Evolutionary conservation across 2,329 filamentous ascomycete genomes (phyloP).

Genomic region (Lecanicillium sp.): DNA sequence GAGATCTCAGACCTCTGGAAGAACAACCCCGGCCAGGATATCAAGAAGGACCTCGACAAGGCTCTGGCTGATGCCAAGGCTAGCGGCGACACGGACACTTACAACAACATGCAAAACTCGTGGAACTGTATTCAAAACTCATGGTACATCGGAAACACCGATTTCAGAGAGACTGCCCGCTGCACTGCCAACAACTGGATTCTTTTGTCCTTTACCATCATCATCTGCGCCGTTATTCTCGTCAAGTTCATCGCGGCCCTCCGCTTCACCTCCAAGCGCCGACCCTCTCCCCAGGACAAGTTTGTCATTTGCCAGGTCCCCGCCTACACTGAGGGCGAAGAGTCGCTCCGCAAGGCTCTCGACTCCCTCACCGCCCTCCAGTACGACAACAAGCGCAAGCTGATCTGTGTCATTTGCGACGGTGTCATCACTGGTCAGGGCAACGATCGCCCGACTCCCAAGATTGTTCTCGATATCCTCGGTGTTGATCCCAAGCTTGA

Average conservation of each 20-base stretch:
- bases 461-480: conserved; percentile 95
- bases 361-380: conserved; percentile 91
- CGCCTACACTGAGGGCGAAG: conserved; percentile 96
- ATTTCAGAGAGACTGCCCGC: conserved; percentile 70
- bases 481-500: conserved; percentile 96
- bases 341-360: conserved; percentile 84
- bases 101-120: conserved; percentile 53
- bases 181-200: conserved; percentile 92
- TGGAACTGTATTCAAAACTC: conserved; percentile 75
- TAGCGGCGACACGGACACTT: conserved; percentile 45
- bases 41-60: conserved; percentile 60
- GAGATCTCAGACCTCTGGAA: conserved; percentile 63
- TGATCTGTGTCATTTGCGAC: conserved; percentile 94
- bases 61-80: conserved; percentile 41
- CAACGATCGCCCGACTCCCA: conserved; percentile 93
- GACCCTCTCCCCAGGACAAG: conserved; percentile 88
- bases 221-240: conserved; percentile 72
- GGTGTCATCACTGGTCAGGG: conserved; percentile 94
- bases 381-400: conserved; percentile 97
- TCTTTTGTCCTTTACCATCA: conserved; percentile 76
- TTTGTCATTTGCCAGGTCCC: conserved; percentile 98
- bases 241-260: conserved; percentile 90
- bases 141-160: conserved; percentile 76
- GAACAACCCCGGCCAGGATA: conserved; percentile 71
- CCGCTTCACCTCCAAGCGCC: conserved; percentile 86